Evolutionary conservation across 140 eudicot genomes (phyloP), one percentile per base, ranked within the genome.

Genomic region (Erigeron philadelphicus): DNA sequence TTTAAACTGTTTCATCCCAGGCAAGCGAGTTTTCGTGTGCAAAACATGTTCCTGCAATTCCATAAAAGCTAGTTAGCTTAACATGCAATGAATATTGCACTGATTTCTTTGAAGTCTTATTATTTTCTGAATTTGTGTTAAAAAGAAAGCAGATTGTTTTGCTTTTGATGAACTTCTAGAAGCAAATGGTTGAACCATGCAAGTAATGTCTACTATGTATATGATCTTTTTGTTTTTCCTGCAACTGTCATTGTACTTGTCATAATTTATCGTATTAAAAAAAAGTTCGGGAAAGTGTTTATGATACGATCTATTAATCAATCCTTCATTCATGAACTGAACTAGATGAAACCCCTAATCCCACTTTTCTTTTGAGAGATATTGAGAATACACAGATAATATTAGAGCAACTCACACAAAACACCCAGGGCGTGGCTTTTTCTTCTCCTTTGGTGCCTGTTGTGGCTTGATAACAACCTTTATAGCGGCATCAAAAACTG

Each of bases 401-500:
- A 43, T 67, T 17, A 48, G 49, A 72, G 84, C 48, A 68, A 87
- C 97, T 81, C 3, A 90, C 97, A 61, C 78, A 54, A 84, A 59
- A 72, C 97, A 87, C 83, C 97, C 96, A 59, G 66, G 84, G 11
- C 77, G 88, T 61, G 77, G 87, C 81, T 88, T 86, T 77, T 89
- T 90, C 95, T 91, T 91, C 83, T 91, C 96, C 73, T 79, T 85
- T 12, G 67, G 96, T 73, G 84, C 84, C 67, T 78, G 96, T 71
- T 90, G 91, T 73, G 97, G 97, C 82, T 91, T 91, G 84, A 91
- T 91, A 16, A 91, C 96, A 17, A 86, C 95, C 75, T 75, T 81
- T 75, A 91, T 91, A 23, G 97, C 95, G 44, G 97, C 97, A 84
- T 91, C 97, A 42, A 88, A 91, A 10, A 88, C 97, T 43, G 87